These are phyloP conservation scores for Dittrichia graveolens DNA, from an alignment of 129 eudicot genomes.

Conservation along the genomic window DNA sequence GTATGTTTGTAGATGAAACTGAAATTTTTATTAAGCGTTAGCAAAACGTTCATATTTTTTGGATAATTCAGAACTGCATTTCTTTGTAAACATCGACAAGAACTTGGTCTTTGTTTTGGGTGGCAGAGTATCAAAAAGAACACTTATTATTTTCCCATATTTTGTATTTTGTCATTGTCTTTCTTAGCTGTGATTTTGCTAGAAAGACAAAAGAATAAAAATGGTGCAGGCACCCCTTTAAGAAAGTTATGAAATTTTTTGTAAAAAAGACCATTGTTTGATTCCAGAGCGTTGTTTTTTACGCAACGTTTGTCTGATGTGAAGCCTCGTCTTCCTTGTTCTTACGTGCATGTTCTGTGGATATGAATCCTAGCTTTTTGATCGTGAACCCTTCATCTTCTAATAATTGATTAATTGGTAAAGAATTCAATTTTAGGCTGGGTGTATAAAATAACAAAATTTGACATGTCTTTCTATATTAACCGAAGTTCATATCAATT, in stretches of 20 bases:
- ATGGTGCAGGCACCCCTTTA: slow-evolving; percentile 18
- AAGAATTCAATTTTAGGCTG: not conserved
- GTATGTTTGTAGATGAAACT: slow-evolving; percentile 9
- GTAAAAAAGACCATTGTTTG: slow-evolving; percentile 10
- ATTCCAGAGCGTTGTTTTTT: slow-evolving; percentile 22
- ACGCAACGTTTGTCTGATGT: slow-evolving; percentile 22
- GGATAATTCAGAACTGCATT: slow-evolving; percentile 27
- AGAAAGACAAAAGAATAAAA: slow-evolving; percentile 27
- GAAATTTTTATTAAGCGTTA: not conserved
- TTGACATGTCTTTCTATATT: slow-evolving; percentile 1
- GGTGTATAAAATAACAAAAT: not conserved
- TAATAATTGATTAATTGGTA: not conserved
- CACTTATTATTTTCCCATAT: slow-evolving; percentile 1
- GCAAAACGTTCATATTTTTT: slow-evolving; percentile 13
- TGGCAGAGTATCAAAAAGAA: slow-evolving; percentile 15
- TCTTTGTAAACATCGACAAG: slow-evolving; percentile 31
- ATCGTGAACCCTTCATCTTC: not conserved
- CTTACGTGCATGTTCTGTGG: slow-evolving; percentile 1
- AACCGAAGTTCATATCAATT: slow-evolving; percentile 13
- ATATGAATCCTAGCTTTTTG: not conserved
- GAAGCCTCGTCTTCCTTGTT: slow-evolving; percentile 13
- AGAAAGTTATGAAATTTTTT: not conserved
- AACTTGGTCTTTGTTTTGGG: slow-evolving; percentile 27
- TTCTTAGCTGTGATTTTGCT: slow-evolving; percentile 19
- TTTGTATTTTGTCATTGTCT: slow-evolving; percentile 26